A percentile compares a stretch with the other conserved stretches of the same genome.
These are phyloP conservation scores for Sporobolomyces phaffii DNA, from an alignment of 768 basidiomycete genomes.

Conservation along the genomic window DNA sequence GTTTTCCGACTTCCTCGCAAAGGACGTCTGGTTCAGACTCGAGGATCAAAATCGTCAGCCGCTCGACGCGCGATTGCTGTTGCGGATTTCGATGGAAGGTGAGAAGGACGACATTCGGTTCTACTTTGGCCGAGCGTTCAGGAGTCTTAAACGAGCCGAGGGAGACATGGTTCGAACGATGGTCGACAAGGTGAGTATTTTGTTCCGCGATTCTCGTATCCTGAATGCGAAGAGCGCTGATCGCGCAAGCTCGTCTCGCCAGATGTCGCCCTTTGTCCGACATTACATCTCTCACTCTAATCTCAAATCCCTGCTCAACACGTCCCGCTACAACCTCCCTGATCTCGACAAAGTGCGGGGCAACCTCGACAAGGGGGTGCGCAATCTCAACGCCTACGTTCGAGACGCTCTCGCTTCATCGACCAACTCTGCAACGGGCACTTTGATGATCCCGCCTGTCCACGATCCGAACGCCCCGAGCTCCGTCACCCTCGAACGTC, in stretches of 20 bases:
- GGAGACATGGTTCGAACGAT: conserved; percentile 92
- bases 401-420: conserved; percentile 35
- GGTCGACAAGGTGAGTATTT: conserved; percentile 74
- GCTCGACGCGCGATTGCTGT: conserved; percentile 65
- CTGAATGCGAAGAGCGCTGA: no score
- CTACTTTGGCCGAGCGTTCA: conserved; percentile 92
- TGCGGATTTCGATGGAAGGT: conserved; percentile 94
- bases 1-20: conserved; percentile 79
- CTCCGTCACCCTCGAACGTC: conserved; percentile 59
- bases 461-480: conserved; percentile 57
- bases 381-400: conserved; percentile 51
- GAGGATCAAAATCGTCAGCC: conserved; percentile 53
- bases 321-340: conserved; percentile 49
- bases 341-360: conserved; percentile 68
- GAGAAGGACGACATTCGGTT: conserved; percentile 98
- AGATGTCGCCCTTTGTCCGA: conserved; percentile 90
- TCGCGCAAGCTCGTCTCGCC: neutral
- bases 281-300: conserved; percentile 37
- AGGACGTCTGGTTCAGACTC: conserved; percentile 86
- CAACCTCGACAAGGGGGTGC: conserved; percentile 70
- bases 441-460: conserved; percentile 34
- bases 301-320: conserved; percentile 37
- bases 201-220: no score
- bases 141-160: conserved; percentile 81
- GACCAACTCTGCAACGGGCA: conserved; percentile 13